Conservation (phyloP, 2,329 filamentous ascomycete genomes). For the Uncinocarpus reesii region DNA sequence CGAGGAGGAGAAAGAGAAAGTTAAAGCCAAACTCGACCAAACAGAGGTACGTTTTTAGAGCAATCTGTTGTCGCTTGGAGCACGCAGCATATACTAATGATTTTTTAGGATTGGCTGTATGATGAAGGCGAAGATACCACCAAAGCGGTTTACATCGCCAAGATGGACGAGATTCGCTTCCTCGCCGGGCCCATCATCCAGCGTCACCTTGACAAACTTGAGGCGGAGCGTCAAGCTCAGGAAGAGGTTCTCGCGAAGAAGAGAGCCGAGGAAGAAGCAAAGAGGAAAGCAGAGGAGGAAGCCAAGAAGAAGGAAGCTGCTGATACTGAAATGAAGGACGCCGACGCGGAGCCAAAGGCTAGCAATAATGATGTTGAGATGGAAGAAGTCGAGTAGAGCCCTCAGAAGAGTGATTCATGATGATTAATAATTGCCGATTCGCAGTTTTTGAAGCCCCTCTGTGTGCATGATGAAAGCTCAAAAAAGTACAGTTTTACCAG, state of each 20-base stretch:
- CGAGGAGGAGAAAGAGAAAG: constrained; percentile 83
- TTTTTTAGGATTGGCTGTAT: constrained; percentile 82
- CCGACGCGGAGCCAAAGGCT: constrained; percentile 27
- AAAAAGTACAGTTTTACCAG: constrained; percentile 4
- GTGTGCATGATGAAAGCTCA: neutral
- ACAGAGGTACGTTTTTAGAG: constrained; percentile 59
- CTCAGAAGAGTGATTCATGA: too few species aligned
- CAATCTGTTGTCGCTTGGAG: neutral
- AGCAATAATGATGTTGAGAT: constrained; percentile 10
- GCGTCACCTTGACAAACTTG: constrained; percentile 89
- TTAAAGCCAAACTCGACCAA: constrained; percentile 70
- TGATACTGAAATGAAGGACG: constrained; percentile 52
- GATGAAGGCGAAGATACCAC: constrained; percentile 91
- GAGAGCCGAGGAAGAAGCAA: constrained; percentile 58
- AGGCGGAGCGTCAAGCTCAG: constrained; percentile 69
- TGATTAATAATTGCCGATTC: too few species aligned
- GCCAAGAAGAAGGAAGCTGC: constrained; percentile 36
- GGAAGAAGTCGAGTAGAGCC: constrained; percentile 17
- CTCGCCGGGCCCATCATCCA: constrained; percentile 85
- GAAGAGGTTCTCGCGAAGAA: constrained; percentile 55
- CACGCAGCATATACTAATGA: neutral
- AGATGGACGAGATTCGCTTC: constrained; percentile 89
- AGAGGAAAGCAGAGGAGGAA: constrained; percentile 44
- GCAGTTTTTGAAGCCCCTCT: neutral
- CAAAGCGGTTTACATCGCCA: constrained; percentile 87